Evolutionary conservation across 192 early-diverging fungal species (phyloP).

Genomic region (Funneliformis geosporum): DNA sequence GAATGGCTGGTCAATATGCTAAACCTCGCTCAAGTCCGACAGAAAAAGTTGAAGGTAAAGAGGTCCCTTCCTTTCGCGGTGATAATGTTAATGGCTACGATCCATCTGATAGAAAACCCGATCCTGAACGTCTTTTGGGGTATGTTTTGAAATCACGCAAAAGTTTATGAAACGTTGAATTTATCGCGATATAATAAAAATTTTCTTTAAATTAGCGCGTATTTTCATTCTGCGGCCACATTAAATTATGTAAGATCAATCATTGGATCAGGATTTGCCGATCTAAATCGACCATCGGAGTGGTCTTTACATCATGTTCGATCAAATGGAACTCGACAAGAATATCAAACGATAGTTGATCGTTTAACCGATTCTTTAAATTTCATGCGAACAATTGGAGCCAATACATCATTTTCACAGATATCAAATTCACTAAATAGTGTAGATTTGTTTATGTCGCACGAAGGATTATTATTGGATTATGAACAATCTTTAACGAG

Average conservation of each 20-base stretch:
- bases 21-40: slow-evolving; percentile 93
- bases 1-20: slow-evolving; percentile 99
- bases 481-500: slow-evolving; percentile 90
- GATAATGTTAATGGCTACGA: slow-evolving; percentile 98
- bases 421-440: slow-evolving; percentile 58
- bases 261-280: slow-evolving; percentile 81
- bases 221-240: slow-evolving; percentile 97
- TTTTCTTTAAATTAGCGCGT: slow-evolving; percentile 77
- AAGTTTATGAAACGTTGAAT: not conserved
- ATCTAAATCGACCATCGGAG: slow-evolving; percentile 85
- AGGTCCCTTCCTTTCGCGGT: slow-evolving; percentile 89
- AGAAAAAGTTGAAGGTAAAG: slow-evolving; percentile 81
- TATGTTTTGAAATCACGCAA: slow-evolving; percentile 27
- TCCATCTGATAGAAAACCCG: slow-evolving; percentile 78
- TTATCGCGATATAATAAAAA: too few species aligned
- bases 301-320: slow-evolving; percentile 93
- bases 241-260: slow-evolving; percentile 92
- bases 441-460: slow-evolving; percentile 92
- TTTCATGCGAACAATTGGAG: slow-evolving; percentile 95
- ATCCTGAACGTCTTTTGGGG: slow-evolving; percentile 89
- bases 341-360: slow-evolving; percentile 91
- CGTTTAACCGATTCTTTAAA: slow-evolving; percentile 85
- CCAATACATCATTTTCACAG: slow-evolving; percentile 50
- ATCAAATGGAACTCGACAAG: slow-evolving; percentile 69
- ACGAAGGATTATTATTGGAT: slow-evolving; percentile 94